Evolutionary conservation across 208 protist genomes (phyloP).

Genomic region (Leishmania amazonensis): DNA sequence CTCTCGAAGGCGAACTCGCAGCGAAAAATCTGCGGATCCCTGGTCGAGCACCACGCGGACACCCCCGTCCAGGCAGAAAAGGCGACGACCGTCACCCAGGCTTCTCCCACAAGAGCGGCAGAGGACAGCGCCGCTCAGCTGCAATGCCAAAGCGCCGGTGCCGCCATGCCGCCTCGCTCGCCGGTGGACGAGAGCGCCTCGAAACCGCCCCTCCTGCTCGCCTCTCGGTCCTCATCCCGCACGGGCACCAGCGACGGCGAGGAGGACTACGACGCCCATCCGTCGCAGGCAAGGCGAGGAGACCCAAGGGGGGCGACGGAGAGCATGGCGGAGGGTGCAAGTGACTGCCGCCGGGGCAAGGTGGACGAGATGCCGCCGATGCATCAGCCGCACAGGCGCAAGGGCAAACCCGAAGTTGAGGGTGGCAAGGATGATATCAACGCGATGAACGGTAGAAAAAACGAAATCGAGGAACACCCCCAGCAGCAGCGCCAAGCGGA

Average conservation of each 20-base stretch:
- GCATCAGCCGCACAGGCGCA: background rate
- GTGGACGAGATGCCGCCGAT: background rate
- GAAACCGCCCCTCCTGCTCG: background rate
- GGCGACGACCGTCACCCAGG: background rate
- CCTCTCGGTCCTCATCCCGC: background rate
- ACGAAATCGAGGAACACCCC: background rate
- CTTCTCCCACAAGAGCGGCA: background rate
- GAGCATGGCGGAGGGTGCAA: background rate
- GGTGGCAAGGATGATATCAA: background rate
- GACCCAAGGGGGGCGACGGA: background rate
- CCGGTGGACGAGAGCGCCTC: background rate
- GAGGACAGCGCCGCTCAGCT: background rate
- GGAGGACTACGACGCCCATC: background rate
- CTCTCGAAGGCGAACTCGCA: background rate
- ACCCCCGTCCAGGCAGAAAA: background rate
- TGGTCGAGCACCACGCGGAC: background rate
- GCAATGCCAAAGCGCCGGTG: background rate
- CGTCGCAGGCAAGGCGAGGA: background rate
- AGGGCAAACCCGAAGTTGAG: background rate
- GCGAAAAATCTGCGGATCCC: constrained; percentile 4
- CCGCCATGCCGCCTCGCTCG: background rate
- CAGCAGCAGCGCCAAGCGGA: background rate
- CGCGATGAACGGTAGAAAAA: background rate
- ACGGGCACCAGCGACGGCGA: background rate
- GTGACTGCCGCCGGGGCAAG: background rate